Evolutionary conservation across 345 rosid species (phyloP).

Genomic region (Aegle marmelos): DNA sequence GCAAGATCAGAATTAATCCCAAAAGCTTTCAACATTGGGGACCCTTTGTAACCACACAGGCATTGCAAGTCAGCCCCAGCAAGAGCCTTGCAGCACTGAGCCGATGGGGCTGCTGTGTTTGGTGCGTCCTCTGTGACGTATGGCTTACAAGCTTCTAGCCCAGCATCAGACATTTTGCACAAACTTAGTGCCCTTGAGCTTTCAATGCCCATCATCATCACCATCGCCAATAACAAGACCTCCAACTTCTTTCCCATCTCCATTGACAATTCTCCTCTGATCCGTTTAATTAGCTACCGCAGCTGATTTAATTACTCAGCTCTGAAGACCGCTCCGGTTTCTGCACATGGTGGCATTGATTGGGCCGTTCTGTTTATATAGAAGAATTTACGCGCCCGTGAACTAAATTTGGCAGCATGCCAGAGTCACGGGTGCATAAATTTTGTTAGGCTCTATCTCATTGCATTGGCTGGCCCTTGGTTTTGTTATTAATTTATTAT

Average conservation of each 20-base stretch:
- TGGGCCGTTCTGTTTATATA: constrained; percentile 7
- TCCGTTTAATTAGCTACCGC: not conserved
- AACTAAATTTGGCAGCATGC: constrained; percentile 25
- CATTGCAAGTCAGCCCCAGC: constrained; percentile 49
- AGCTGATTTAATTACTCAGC: not conserved
- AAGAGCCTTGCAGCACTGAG: constrained; percentile 52
- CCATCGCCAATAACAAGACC: constrained; percentile 1
- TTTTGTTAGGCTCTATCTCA: not conserved
- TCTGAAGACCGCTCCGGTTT: not conserved
- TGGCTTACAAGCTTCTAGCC: constrained; percentile 55
- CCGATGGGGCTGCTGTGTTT: constrained; percentile 44
- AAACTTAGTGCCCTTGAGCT: constrained; percentile 30
- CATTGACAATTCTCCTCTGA: not conserved
- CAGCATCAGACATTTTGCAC: constrained; percentile 50
- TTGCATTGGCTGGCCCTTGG: not conserved
- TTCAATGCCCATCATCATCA: constrained; percentile 7
- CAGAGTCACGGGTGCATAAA: constrained; percentile 21
- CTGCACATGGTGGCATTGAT: not conserved
- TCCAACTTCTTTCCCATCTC: not conserved
- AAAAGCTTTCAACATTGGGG: constrained; percentile 42
- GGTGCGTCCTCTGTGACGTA: constrained; percentile 45
- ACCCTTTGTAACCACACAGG: constrained; percentile 60
- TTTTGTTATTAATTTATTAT: not conserved
- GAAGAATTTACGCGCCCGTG: constrained; percentile 26
- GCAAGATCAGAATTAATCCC: constrained; percentile 77